Percentiles rank a stretch among this genome's conserved stretches.
phyloP scores from a whole-genome alignment of 1,284 basidiomycete species.

The Testicularia cyperi region DNA sequence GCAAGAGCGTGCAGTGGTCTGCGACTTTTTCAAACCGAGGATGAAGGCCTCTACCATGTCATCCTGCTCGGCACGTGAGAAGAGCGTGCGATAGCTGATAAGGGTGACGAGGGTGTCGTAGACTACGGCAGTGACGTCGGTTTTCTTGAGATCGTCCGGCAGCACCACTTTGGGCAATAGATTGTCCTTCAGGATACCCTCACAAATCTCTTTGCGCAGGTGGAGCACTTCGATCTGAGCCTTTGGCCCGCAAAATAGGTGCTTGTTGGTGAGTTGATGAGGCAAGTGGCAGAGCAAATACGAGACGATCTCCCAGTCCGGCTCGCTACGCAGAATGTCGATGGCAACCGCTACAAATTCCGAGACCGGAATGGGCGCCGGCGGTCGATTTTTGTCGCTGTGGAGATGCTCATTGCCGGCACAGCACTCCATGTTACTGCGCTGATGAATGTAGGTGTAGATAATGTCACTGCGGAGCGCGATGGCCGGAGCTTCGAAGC shows the following conservation, averaged over 20 bases:
- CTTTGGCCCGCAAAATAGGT: slow-evolving; percentile 88
- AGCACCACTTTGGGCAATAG: slow-evolving; percentile 68
- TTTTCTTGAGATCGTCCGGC: slow-evolving; percentile 63
- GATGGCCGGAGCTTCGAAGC: slow-evolving; percentile 67
- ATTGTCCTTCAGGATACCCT: slow-evolving; percentile 67
- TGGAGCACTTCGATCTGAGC: slow-evolving; percentile 70
- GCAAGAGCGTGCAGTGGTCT: slow-evolving; percentile 84
- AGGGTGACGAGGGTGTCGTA: slow-evolving; percentile 87
- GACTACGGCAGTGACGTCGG: slow-evolving; percentile 83
- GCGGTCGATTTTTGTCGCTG: slow-evolving; percentile 29
- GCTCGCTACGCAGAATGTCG: slow-evolving; percentile 73
- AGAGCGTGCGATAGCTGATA: slow-evolving; percentile 81
- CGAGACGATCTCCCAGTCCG: slow-evolving; percentile 90
- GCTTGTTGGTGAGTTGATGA: slow-evolving; percentile 88
- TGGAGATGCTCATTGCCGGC: slow-evolving; percentile 42
- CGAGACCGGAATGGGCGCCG: slow-evolving; percentile 70
- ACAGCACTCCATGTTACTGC: slow-evolving; percentile 63
- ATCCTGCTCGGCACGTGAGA: slow-evolving; percentile 69
- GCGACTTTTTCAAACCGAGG: slow-evolving; percentile 72
- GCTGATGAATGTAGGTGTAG: slow-evolving; percentile 59
- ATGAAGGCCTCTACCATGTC: slow-evolving; percentile 81
- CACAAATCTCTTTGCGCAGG: slow-evolving; percentile 73
- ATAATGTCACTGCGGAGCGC: slow-evolving; percentile 64
- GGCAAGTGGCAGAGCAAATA: slow-evolving; percentile 91
- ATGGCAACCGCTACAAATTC: slow-evolving; percentile 73